Evolutionary conservation across 2,329 filamentous ascomycete species (phyloP).

Genomic region (Fusarium newnesense): DNA sequence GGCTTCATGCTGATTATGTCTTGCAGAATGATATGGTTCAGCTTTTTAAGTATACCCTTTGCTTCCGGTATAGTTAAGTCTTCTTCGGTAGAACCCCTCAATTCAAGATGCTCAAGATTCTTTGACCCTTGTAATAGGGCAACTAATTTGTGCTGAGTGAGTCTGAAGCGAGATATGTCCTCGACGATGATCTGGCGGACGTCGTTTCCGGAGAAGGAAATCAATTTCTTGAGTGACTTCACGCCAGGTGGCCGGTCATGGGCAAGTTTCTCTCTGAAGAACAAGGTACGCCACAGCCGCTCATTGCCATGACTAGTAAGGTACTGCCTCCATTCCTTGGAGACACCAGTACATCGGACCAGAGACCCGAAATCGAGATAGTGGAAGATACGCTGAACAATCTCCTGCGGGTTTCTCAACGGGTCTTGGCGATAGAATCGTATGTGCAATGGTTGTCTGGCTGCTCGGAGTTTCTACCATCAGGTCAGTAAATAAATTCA

Average conservation of each 20-base stretch:
- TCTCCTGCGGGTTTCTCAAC: conserved; percentile 49
- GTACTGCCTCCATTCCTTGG: conserved; percentile 46
- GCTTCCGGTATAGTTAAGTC: conserved; percentile 36
- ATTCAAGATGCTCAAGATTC: conserved; percentile 41
- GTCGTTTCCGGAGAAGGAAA: conserved; percentile 48
- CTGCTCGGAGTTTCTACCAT: conserved; percentile 48
- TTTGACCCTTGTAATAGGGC: conserved; percentile 41
- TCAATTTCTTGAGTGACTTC: conserved; percentile 43
- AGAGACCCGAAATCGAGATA: conserved; percentile 48
- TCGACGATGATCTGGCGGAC: conserved; percentile 45
- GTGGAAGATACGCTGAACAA: conserved; percentile 51
- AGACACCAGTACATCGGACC: conserved; percentile 49
- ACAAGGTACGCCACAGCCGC: conserved; percentile 47
- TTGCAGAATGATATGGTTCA: conserved; percentile 37
- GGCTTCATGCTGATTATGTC: conserved; percentile 32
- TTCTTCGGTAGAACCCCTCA: conserved; percentile 33
- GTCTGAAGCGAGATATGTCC: conserved; percentile 41
- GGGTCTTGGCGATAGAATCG: conserved; percentile 51
- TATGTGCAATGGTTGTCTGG: conserved; percentile 49
- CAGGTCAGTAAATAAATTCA: neutral
- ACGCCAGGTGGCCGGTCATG: conserved; percentile 39
- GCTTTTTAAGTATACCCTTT: conserved; percentile 26
- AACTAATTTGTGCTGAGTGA: conserved; percentile 46
- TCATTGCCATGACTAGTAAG: conserved; percentile 45
- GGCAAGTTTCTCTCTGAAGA: conserved; percentile 40